Evolutionary conservation across 2,329 filamentous ascomycete species (phyloP).

Genomic region (Ceratocystis diversiconidia): DNA sequence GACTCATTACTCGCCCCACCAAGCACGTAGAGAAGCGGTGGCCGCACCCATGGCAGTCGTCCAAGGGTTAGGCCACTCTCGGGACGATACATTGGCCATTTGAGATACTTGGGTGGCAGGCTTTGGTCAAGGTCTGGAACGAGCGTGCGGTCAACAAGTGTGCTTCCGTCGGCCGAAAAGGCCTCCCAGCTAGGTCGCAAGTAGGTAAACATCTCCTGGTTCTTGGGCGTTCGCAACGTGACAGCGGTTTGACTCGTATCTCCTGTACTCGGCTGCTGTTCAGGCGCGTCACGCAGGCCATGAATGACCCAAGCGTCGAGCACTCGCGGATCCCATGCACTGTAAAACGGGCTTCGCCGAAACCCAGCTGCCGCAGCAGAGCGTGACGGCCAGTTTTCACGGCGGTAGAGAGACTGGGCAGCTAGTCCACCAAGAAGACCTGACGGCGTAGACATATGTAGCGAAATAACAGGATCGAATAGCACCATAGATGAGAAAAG

Average conservation of each 20-base stretch:
- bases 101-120: conserved; percentile 25
- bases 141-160: conserved; percentile 28
- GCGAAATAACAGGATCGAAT: conserved; percentile 68
- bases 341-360: conserved; percentile 54
- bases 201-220: conserved; percentile 72
- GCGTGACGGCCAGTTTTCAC: conserved; percentile 71
- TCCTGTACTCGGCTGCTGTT: conserved; percentile 15
- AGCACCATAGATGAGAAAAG: conserved; percentile 62
- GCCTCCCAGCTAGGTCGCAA: conserved; percentile 44
- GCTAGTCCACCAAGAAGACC: conserved; percentile 27
- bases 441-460: conserved; percentile 25
- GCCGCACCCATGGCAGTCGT: conserved; percentile 46
- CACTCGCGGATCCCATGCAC: conserved; percentile 63
- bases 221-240: conserved; percentile 67
- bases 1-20: conserved; percentile 47
- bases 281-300: conserved; percentile 52
- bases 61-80: conserved; percentile 44
- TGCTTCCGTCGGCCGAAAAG: conserved; percentile 27
- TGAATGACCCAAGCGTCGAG: conserved; percentile 58
- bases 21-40: conserved; percentile 55
- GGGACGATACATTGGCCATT: conserved; percentile 50
- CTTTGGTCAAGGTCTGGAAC: conserved; percentile 33
- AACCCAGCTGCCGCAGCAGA: conserved; percentile 54
- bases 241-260: conserved; percentile 31
- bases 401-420: conserved; percentile 52